Base-by-base conservation (phyloP, 176 grass and related monocot genomes). In the Rhynchospora tenuis region DNA sequence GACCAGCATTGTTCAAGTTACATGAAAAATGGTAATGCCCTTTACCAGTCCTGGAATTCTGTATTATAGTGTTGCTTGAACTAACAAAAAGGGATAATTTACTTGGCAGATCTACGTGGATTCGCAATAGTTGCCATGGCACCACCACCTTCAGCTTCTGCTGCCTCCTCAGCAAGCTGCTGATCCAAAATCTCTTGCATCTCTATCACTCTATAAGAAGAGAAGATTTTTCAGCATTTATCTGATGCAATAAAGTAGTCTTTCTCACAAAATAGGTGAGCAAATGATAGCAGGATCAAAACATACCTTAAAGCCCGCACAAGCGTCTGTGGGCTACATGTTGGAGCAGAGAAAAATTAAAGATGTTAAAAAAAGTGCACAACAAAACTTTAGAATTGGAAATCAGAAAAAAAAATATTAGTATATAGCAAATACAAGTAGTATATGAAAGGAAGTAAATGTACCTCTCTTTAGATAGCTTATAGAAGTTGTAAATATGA, bases 121-220 rank as follows among this genome's bases (percentile, higher is more conserved):
- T 99, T 99, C 59, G 93, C 63, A 86, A 99, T 99, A 85, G 89
- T 86, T 6, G 91, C 89, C 85, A 96, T 94, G 45, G 93, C 84
- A 17, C 91, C 97, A 55, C 83, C 85, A 83, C 93, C 97, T 81
- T 96, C 97, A 84, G 93, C 97, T 88, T 99, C 97, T 48, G 97
- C 93, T 73, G 97, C 97, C 94, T 94, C 91, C 87, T 99, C 97
- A 78, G 97, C 93, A 84, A 99, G 81, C 91, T 99, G 97, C 77
- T 99, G 93, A 78, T 99, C 97, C 85, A 99, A 38, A 76, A 96
- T 94, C 87, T 99, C 97, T 96, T 99, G 97, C 97, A 99, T 99
- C 90, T 99, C 97, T 85, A 99, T 89, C 86, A 99, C 91, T 85
- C 97, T 99, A 85, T 55, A 59, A 84, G 50, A 79, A 79, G 11